These are phyloP conservation scores for Ogataea hybrid DNA, from an alignment of 1,139 yeast genomes.

Conservation along the genomic window DNA sequence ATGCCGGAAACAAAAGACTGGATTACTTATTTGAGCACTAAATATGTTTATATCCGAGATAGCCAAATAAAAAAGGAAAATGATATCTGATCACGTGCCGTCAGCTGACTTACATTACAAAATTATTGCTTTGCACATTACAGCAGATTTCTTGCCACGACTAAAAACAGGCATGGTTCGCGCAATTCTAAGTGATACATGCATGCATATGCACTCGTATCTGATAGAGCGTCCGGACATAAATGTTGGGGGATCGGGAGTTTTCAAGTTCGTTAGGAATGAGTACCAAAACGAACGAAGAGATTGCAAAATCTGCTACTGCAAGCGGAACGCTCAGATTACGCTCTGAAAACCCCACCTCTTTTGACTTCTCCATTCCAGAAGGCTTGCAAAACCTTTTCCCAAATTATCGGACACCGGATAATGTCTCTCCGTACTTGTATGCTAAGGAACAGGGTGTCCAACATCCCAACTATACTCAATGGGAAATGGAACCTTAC, in stretches of 20 bases:
- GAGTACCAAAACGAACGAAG: background rate
- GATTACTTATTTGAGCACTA: conserved; percentile 18
- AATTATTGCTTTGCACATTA: too few relatives aligned
- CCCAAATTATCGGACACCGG: conserved; percentile 15
- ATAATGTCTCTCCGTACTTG: conserved; percentile 12
- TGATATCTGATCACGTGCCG: conserved; percentile 1
- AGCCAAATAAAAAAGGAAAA: too few relatives aligned
- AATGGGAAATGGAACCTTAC: conserved; percentile 16
- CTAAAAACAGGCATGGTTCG: too few relatives aligned
- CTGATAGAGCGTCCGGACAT: too few relatives aligned
- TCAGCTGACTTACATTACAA: background rate
- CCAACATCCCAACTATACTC: conserved; percentile 15
- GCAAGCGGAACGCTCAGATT: background rate
- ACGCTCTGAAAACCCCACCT: too few relatives aligned
- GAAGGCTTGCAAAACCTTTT: conserved; percentile 7
- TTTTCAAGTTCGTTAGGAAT: background rate
- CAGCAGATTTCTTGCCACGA: too few relatives aligned
- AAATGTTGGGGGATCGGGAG: too few relatives aligned
- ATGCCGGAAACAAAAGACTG: conserved; percentile 30
- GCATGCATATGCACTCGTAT: too few relatives aligned
- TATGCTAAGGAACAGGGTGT: conserved; percentile 15
- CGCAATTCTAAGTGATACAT: too few relatives aligned
- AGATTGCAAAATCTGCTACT: too few relatives aligned
- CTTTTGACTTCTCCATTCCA: conserved; percentile 13
- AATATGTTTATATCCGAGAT: too few relatives aligned